Base-by-base conservation (phyloP, 768 basidiomycete genomes). In the Lanmaoa pseudosensibilis region DNA sequence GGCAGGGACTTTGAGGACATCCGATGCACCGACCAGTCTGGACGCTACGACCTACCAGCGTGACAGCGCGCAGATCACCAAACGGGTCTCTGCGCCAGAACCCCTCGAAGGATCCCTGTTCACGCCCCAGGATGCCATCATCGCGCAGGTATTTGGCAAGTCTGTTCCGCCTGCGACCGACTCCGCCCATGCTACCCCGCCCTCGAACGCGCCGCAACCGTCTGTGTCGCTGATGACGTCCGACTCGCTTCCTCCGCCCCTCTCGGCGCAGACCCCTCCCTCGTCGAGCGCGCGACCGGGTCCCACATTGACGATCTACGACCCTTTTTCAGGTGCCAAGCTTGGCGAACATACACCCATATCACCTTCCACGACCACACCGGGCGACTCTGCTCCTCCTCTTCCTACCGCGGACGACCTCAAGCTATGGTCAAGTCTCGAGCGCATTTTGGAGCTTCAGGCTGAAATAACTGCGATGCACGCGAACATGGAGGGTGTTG, bases 391-490 rank as follows among this genome's bases (percentile, higher is more conserved):
- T 16, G 25, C 47, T 4, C 50, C 47, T 4, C 50, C 56, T 37
- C 50, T 65, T 46, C 58, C 51, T 52, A 46, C 49, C 0, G 50
- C 49, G 18, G 73, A 72, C 46, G 78, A 79, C 59, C 81, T 80
- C 49, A 82, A 80, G 51, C 68, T 88, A 47, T 92, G 90, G 90
- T 65, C 79, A 0, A 84, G 86, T 58, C 78, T 92, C 16, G 82
- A 83, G 19, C 79, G 78, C 43, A 85, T 92, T n/a, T 69, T 89
- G 58, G 85, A 85, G 37, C 70, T 92, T 32, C 88, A 92, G 68
- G 83, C 80, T 52, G 83, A 88, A 59, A 83, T 92, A 34, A 84
- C 89, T 6, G 76, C 74, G 59, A 83, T 88, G 80, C 90, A 91
- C 65, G 71, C 85, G 11, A 83, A 86, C 25, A 88, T 92, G 87